Evolutionary conservation across 495 filamentous ascomycete species (phyloP), one percentile per base, ranked within the genome.

Genomic region (Rostrohypoxylon terebratum): DNA sequence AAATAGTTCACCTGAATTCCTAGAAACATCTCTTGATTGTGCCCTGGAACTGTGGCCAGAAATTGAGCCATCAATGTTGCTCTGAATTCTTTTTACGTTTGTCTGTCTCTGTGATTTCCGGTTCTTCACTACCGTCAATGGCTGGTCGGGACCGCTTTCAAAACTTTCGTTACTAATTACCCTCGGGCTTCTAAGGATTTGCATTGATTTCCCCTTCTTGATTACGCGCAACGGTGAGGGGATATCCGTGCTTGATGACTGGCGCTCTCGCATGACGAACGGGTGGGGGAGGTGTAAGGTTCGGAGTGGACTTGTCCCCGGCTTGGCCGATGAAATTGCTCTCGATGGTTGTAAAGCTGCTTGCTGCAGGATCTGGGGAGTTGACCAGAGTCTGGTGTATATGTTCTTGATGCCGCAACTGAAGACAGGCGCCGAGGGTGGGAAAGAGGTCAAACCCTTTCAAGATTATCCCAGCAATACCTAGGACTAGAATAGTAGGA

Each of bases 401-500:
- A 60, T 45, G 42, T 62, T 74, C 51, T 78, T 67, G 38, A 71
- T 57, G 54, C 76, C 79, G 62, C 59, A 58, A 59, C 45, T 69
- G 23, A 25, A 18, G 48, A 54, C 69, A 70, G 73, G 63, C 4
- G 18, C 40, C 38, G 40, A 68, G 38, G 8, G 38, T 31, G 38
- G 71, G 31, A 48, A 74, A n/a, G 65, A 75, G 62, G 68, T 77
- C n/a, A 68, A 81, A 69, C 33, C 74, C 66, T 48, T 69, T 67
- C 50, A 72, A 53, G 55, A 81, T 70, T 28, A 59, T 71, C 1
- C 66, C 54, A 34, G 72, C 13, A 8, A 78, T 34, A 13, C 59
- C 25, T 33, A 74, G 25, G 53, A 74, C 38, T 7, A 78, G 28
- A 31, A 51, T 21, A 57, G 87, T 84, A 28, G 89, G 88, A 55